Evolutionary conservation across 129 eudicot species (phyloP).

Genomic region (Flaveria robusta): DNA sequence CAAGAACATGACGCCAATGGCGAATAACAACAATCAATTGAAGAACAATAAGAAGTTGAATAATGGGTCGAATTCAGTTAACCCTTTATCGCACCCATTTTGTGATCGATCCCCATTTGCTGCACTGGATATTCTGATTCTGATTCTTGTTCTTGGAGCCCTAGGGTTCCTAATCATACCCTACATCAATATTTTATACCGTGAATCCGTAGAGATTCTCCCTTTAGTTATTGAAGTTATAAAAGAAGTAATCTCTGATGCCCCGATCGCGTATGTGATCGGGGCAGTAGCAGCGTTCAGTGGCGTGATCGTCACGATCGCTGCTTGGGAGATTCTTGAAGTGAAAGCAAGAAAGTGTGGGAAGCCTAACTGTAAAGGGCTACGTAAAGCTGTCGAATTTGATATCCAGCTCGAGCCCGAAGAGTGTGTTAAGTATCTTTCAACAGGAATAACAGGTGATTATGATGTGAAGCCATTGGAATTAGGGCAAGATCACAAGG

Average conservation of each 20-base stretch:
- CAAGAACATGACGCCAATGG: conserved; percentile 24
- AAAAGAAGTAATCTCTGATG: conserved; percentile 34
- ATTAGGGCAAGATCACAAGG: conserved; percentile 54
- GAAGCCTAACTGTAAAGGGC: conserved; percentile 47
- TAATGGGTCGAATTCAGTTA: conserved; percentile 35
- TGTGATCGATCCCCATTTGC: conserved; percentile 51
- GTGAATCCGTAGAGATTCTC: conserved; percentile 28
- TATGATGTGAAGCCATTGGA: conserved; percentile 46
- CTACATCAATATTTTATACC: conserved; percentile 36
- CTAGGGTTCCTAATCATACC: conserved; percentile 47
- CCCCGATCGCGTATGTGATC: conserved; percentile 45
- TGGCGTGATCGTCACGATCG: conserved; percentile 32
- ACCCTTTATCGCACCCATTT: conserved; percentile 41
- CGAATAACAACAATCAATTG: conserved; percentile 22
- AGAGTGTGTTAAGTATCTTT: conserved; percentile 50
- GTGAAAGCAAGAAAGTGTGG: conserved; percentile 45
- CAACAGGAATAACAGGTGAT: conserved; percentile 5
- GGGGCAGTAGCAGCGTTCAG: conserved; percentile 38
- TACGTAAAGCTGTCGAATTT: conserved; percentile 52
- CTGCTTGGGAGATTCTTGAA: conserved; percentile 45
- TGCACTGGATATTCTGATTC: conserved; percentile 44
- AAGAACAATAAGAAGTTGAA: conserved; percentile 27
- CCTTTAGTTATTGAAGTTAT: conserved; percentile 34
- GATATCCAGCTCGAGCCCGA: conserved; percentile 59
- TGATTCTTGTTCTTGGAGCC: conserved; percentile 45